Evolutionary conservation across 176 grass and related monocot genomes (phyloP).

Genomic region (Urochloa ruziziensis): DNA sequence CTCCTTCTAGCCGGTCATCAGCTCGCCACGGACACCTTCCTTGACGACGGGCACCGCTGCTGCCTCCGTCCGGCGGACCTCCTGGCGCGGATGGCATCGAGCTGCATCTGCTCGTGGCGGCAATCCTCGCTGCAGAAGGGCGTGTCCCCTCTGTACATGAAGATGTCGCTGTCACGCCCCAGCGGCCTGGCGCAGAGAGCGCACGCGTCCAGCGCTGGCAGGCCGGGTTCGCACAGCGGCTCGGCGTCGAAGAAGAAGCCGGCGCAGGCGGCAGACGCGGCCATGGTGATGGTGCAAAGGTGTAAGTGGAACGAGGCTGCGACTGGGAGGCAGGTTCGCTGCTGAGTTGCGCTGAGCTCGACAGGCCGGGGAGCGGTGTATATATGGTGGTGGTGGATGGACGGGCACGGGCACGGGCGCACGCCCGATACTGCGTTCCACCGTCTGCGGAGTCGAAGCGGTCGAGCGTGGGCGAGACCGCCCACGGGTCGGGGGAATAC

Average conservation of each 20-base stretch:
- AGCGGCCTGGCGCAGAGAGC: constrained; percentile 59
- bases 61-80: constrained; percentile 3
- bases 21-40: constrained; percentile 25
- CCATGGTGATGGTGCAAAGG: neutral
- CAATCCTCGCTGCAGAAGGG: constrained; percentile 87
- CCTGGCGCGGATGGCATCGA: constrained; percentile 29
- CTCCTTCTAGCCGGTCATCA: neutral
- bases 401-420: neutral
- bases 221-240: neutral
- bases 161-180: constrained; percentile 52
- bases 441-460: neutral
- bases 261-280: neutral
- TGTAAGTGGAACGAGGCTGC: too few relatives aligned
- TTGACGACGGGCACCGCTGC: neutral
- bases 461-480: too few relatives aligned
- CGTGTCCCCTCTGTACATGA: constrained; percentile 79
- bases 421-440: neutral
- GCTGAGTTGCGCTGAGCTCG: neutral
- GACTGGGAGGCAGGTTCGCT: too few relatives aligned
- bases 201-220: constrained; percentile 50
- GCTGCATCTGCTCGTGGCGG: constrained; percentile 60
- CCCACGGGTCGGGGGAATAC: too few relatives aligned
- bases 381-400: neutral
- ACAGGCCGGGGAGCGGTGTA: neutral
- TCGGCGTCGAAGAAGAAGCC: constrained; percentile 59